A percentile compares a stretch with the other conserved stretches of the same genome.
Evolutionary conservation across 495 filamentous ascomycete genomes (phyloP).

Genomic region (Xylona heveae): DNA sequence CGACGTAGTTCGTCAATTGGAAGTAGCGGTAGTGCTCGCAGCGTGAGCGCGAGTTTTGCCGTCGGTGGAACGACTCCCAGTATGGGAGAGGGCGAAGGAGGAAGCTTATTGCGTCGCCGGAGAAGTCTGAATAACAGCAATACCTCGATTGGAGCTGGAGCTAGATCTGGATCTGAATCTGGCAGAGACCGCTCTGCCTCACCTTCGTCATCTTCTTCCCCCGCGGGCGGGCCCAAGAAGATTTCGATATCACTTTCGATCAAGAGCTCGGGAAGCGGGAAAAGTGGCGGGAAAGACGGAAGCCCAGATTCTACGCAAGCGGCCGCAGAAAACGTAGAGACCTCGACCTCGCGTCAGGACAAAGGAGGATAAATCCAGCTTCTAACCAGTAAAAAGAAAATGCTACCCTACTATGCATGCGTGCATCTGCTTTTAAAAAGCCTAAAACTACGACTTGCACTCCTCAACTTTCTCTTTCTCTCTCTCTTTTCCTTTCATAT

Average conservation of each 20-base stretch:
- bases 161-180: constrained; percentile 10
- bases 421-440: no score
- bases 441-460: no score
- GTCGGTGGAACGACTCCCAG: constrained; percentile 13
- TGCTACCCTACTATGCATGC: no score
- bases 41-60: constrained; percentile 9
- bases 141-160: no score
- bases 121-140: background rate
- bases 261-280: background rate
- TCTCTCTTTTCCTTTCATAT: no score
- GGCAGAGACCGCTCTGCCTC: constrained; percentile 20
- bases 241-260: constrained; percentile 15
- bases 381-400: no score
- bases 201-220: background rate
- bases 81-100: no score
- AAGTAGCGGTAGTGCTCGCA: constrained; percentile 13
- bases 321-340: constrained; percentile 1
- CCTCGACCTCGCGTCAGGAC: constrained; percentile 1
- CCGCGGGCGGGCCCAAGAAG: constrained; percentile 10
- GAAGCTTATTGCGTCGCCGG: background rate
- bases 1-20: constrained; percentile 25
- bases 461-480: no score
- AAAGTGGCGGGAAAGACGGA: background rate
- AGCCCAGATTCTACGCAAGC: background rate
- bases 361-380: constrained; percentile 4